Evolutionary conservation across 2,329 filamentous ascomycete genomes (phyloP).

Genomic region (Ciborinia camelliae): DNA sequence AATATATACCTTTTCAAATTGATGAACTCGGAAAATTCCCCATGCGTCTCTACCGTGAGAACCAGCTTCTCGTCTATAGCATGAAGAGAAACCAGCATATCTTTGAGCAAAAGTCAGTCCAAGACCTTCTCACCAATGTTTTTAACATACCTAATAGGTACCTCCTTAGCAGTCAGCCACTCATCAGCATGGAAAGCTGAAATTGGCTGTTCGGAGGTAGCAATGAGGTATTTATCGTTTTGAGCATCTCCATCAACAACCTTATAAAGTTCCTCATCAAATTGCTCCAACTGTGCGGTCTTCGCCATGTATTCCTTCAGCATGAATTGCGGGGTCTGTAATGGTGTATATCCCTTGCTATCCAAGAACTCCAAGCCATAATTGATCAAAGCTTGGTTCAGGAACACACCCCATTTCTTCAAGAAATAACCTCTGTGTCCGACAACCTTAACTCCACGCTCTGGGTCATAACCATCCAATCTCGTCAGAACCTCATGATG

Average conservation of each 20-base stretch:
- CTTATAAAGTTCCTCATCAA: slow-evolving; percentile 98
- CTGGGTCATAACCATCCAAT: slow-evolving; percentile 87
- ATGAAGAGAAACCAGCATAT: slow-evolving; percentile 88
- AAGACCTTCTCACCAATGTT: neutral
- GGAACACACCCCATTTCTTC: slow-evolving; percentile 81
- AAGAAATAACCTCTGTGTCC: slow-evolving; percentile 94
- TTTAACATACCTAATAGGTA: slow-evolving; percentile 74
- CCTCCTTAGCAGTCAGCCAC: slow-evolving; percentile 79
- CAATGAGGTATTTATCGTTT: slow-evolving; percentile 77
- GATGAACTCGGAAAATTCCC: slow-evolving; percentile 97
- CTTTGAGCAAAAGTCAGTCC: slow-evolving; percentile 33
- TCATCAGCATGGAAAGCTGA: slow-evolving; percentile 90
- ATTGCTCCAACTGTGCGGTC: slow-evolving; percentile 94
- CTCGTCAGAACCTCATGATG: slow-evolving; percentile 92
- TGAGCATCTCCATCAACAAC: slow-evolving; percentile 83
- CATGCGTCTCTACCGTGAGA: slow-evolving; percentile 90
- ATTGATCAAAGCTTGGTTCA: slow-evolving; percentile 91
- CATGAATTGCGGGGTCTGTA: slow-evolving; percentile 93
- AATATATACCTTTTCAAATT: slow-evolving; percentile 80
- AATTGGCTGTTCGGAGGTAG: slow-evolving; percentile 91
- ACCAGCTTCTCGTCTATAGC: slow-evolving; percentile 93
- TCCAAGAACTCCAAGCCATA: slow-evolving; percentile 90
- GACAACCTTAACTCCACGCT: slow-evolving; percentile 89
- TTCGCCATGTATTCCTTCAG: slow-evolving; percentile 94
- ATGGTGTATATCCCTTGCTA: slow-evolving; percentile 74